Percentiles rank a stretch among this genome's conserved stretches.
Conservation (phyloP, 805 yeast species). For the Torulaspora gathmanii region DNA sequence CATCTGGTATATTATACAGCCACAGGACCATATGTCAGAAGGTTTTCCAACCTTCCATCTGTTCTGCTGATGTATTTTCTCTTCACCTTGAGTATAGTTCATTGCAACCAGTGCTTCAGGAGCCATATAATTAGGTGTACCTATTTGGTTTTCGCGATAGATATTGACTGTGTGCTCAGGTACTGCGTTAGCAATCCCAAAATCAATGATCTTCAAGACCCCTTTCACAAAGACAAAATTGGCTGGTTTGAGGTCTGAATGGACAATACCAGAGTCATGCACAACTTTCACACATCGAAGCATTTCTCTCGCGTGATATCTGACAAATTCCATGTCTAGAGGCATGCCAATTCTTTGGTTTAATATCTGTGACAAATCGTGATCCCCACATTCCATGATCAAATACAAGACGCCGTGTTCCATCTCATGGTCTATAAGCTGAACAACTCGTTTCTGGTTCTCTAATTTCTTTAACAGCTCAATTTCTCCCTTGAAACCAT, state of each 20-base stretch:
- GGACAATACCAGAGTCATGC: constrained; percentile 82
- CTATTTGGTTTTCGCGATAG: constrained; percentile 85
- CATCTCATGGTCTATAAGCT: constrained; percentile 68
- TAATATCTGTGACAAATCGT: constrained; percentile 79
- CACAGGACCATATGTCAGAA: constrained; percentile 97
- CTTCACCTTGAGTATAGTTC: constrained; percentile 35
- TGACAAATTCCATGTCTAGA: constrained; percentile 68
- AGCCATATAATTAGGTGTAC: constrained; percentile 97
- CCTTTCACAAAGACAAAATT: constrained; percentile 81
- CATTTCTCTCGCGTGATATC: constrained; percentile 74
- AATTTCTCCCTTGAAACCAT: constrained; percentile 87
- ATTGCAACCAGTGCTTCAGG: constrained; percentile 82
- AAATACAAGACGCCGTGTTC: constrained; percentile 58
- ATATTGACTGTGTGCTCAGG: constrained; percentile 89
- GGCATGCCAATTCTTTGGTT: constrained; percentile 47
- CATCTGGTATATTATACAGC: constrained; percentile 94
- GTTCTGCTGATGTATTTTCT: constrained; percentile 21
- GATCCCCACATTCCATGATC: constrained; percentile 94
- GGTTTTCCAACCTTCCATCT: constrained; percentile 84
- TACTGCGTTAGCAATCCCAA: constrained; percentile 92
- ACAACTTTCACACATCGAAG: constrained; percentile 79
- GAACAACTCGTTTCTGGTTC: constrained; percentile 67
- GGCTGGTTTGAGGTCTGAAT: constrained; percentile 70
- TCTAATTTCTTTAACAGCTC: constrained; percentile 60
- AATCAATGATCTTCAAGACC: constrained; percentile 80